Evolutionary conservation across 805 yeast genomes (phyloP).

Genomic region (Ogataea ganodermae): DNA sequence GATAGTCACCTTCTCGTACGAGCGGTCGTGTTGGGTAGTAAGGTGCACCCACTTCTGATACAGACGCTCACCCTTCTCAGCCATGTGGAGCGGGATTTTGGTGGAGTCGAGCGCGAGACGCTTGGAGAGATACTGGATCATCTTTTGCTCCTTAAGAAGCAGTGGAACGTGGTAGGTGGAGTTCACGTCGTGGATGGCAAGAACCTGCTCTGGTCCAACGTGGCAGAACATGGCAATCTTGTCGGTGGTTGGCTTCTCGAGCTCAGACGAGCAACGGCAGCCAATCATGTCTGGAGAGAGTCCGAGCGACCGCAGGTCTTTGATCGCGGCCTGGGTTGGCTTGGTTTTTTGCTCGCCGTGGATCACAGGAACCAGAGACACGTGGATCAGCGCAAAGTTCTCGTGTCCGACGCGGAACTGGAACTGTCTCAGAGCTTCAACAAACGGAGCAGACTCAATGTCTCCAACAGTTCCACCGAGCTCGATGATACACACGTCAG

Average conservation of each 20-base stretch:
- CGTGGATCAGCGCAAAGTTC: conserved; percentile 94
- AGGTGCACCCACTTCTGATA: conserved; percentile 77
- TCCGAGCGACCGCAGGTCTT: conserved; percentile 94
- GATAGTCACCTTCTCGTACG: conserved; percentile 85
- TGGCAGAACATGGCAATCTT: conserved; percentile 99
- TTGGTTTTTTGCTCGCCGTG: conserved; percentile 99
- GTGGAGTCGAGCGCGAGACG: conserved; percentile 64
- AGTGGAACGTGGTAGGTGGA: conserved; percentile 97
- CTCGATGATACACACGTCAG: conserved; percentile 96
- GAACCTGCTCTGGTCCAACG: conserved; percentile 96
- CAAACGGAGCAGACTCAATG: conserved; percentile 97
- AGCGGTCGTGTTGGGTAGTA: conserved; percentile 77
- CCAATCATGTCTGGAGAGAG: conserved; percentile 96
- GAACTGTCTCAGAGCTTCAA: conserved; percentile 98
- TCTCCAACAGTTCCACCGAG: conserved; percentile 99
- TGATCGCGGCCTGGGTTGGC: conserved; percentile 99
- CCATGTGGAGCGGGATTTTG: conserved; percentile 49
- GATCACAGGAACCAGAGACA: conserved; percentile 94
- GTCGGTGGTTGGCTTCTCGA: conserved; percentile 83
- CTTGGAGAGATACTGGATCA: conserved; percentile 68
- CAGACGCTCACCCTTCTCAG: conserved; percentile 65
- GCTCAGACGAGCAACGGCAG: conserved; percentile 86
- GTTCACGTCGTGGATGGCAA: conserved; percentile 95
- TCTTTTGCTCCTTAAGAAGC: conserved; percentile 80
- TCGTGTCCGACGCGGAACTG: conserved; percentile 95